Conservation (phyloP, 331 rosid species). For the Quercus tomentella region DNA sequence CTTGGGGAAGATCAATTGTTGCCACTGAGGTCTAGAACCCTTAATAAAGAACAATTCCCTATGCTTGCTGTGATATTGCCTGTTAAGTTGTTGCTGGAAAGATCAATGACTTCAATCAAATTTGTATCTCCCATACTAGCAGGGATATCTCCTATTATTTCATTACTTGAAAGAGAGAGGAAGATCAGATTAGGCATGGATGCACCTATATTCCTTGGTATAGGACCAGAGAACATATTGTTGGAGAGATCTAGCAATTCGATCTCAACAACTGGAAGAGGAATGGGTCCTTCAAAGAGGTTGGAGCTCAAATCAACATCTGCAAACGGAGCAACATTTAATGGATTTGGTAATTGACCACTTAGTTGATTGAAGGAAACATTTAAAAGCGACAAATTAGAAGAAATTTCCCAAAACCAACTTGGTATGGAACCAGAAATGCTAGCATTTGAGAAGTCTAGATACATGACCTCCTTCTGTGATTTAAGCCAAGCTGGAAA, state of each 20-base stretch:
- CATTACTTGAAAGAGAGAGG: constrained; percentile 37
- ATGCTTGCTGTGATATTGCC: constrained; percentile 37
- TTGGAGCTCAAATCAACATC: constrained; percentile 32
- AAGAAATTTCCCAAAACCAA: constrained; percentile 39
- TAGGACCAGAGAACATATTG: constrained; percentile 30
- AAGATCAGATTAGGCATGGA: background rate
- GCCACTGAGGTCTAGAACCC: constrained; percentile 20
- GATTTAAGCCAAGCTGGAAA: constrained; percentile 44
- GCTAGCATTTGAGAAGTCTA: constrained; percentile 36
- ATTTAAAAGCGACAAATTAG: constrained; percentile 9
- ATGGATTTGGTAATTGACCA: constrained; percentile 29
- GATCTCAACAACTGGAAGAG: background rate
- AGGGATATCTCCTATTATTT: constrained; percentile 35
- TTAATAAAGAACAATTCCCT: constrained; percentile 13
- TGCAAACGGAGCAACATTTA: background rate
- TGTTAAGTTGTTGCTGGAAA: constrained; percentile 29
- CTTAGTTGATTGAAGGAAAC: constrained; percentile 27
- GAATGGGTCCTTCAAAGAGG: constrained; percentile 28
- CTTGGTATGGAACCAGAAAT: constrained; percentile 31
- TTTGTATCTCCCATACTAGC: constrained; percentile 11
- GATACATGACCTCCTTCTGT: background rate
- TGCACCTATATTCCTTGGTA: constrained; percentile 23
- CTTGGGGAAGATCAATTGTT: constrained; percentile 26
- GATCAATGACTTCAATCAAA: constrained; percentile 13
- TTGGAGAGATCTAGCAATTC: constrained; percentile 30